Conservation (phyloP, 106 monocot species). For the Amphibolis antarctica region DNA sequence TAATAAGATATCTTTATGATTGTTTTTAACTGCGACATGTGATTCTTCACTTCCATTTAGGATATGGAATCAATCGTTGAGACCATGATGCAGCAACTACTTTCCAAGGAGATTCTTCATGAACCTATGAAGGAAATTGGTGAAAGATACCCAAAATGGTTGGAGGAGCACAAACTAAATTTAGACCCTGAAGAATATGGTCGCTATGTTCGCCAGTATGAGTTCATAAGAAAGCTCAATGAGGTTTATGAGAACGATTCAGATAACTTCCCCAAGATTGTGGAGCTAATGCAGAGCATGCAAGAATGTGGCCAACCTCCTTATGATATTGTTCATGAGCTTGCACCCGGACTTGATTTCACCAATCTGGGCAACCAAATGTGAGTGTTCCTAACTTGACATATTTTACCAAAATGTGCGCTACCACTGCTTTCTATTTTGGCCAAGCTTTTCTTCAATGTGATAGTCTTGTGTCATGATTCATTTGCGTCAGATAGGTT, state of each 20-base stretch:
- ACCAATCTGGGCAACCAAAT: slow-evolving; percentile 43
- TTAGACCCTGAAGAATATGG: slow-evolving; percentile 52
- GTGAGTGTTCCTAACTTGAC: slow-evolving; percentile 33
- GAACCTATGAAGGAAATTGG: slow-evolving; percentile 97
- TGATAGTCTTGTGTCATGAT: no score
- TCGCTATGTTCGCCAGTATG: slow-evolving; percentile 56
- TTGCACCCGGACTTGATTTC: slow-evolving; percentile 87
- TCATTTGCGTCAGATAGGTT: no score
- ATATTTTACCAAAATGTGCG: background rate
- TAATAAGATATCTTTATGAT: background rate
- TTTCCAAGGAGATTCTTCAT: slow-evolving; percentile 90
- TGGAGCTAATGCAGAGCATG: slow-evolving; percentile 93
- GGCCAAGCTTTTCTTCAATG: no score
- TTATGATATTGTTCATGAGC: slow-evolving; percentile 68
- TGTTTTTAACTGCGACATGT: background rate
- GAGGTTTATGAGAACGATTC: slow-evolving; percentile 81
- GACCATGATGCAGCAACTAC: slow-evolving; percentile 89
- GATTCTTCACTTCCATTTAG: slow-evolving; percentile 14
- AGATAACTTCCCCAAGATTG: slow-evolving; percentile 63
- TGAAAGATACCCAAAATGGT: slow-evolving; percentile 82
- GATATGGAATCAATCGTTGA: slow-evolving; percentile 94
- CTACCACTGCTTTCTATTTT: no score
- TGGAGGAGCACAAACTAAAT: slow-evolving; percentile 54
- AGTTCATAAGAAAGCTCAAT: slow-evolving; percentile 63
- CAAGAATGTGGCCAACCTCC: slow-evolving; percentile 97